Evolutionary conservation across 2,329 filamentous ascomycete species (phyloP).

Genomic region (Geosmithia morbida): DNA sequence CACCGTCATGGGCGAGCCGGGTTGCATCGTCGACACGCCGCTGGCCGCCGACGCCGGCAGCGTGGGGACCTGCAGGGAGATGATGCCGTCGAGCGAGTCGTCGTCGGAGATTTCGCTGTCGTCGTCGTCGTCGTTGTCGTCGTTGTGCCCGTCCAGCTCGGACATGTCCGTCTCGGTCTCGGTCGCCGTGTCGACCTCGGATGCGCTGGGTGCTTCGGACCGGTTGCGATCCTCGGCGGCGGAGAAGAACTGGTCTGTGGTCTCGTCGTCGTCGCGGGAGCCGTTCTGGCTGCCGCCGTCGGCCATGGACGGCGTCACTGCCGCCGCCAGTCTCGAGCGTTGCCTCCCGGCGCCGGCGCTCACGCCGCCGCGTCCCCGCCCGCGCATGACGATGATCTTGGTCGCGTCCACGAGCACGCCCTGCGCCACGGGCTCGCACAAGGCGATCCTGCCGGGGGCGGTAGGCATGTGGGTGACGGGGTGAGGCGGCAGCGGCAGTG

Average conservation of each 20-base stretch:
- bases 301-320: conserved; percentile 28
- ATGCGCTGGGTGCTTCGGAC: conserved; percentile 40
- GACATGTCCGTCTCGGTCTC: conserved; percentile 52
- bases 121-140: conserved; percentile 36
- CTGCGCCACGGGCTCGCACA: conserved; percentile 92
- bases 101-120: conserved; percentile 68
- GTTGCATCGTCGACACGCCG: conserved; percentile 63
- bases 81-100: conserved; percentile 86
- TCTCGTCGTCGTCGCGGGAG: conserved; percentile 63
- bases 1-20: conserved; percentile 65
- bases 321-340: neutral
- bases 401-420: conserved; percentile 65
- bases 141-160: conserved; percentile 38
- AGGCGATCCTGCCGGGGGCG: conserved; percentile 72
- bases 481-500: conserved; percentile 66
- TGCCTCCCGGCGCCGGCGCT: conserved; percentile 17
- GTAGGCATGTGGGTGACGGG: conserved; percentile 75
- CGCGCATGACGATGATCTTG: conserved; percentile 66
- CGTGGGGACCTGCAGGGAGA: conserved; percentile 69
- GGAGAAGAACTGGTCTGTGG: conserved; percentile 85
- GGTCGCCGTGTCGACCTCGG: conserved; percentile 41
- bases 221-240: conserved; percentile 67
- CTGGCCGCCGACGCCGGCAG: conserved; percentile 67
- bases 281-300: conserved; percentile 6
- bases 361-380: conserved; percentile 40